Conservation (phyloP, 768 basidiomycete species). For the Lactarius psammicola region DNA sequence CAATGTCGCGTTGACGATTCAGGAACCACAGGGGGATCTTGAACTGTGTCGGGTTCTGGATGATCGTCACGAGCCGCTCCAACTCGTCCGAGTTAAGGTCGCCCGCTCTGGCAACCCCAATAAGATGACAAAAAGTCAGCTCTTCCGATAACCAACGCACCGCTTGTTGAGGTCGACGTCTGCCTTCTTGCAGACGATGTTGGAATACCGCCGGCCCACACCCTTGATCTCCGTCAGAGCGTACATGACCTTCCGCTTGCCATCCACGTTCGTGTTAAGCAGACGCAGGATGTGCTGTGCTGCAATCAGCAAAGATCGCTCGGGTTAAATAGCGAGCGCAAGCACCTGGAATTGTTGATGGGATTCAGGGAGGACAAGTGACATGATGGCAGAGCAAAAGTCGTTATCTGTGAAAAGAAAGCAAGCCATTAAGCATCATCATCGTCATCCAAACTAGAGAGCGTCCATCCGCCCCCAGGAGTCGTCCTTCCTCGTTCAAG, state of each 20-base stretch:
- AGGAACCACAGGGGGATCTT: constrained; percentile 99
- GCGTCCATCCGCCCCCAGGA: constrained; percentile 25
- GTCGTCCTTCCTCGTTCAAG: background rate
- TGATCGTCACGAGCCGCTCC: constrained; percentile 97
- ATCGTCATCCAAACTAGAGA: constrained; percentile 26
- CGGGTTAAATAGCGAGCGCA: constrained; percentile 1
- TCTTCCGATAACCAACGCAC: constrained; percentile 49
- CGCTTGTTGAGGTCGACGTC: constrained; percentile 98
- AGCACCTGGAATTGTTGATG: constrained; percentile 93
- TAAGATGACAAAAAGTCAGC: background rate
- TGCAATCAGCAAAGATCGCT: constrained; percentile 5
- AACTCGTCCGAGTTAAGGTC: constrained; percentile 99
- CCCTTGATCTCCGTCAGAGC: constrained; percentile 99
- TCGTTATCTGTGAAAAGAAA: background rate
- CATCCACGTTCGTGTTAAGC: constrained; percentile 99
- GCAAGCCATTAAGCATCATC: constrained; percentile 7
- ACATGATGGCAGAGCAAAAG: constrained; percentile 54
- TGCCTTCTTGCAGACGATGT: constrained; percentile 99
- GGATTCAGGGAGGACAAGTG: constrained; percentile 93
- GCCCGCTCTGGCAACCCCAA: constrained; percentile 65
- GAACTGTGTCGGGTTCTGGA: constrained; percentile 99
- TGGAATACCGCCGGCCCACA: constrained; percentile 98
- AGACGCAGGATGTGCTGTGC: constrained; percentile 96
- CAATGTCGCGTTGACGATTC: constrained; percentile 98
- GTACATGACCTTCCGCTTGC: constrained; percentile 99